Conservation (phyloP, 2,329 filamentous ascomycete genomes). For the Neonectria neomacrospora region DNA sequence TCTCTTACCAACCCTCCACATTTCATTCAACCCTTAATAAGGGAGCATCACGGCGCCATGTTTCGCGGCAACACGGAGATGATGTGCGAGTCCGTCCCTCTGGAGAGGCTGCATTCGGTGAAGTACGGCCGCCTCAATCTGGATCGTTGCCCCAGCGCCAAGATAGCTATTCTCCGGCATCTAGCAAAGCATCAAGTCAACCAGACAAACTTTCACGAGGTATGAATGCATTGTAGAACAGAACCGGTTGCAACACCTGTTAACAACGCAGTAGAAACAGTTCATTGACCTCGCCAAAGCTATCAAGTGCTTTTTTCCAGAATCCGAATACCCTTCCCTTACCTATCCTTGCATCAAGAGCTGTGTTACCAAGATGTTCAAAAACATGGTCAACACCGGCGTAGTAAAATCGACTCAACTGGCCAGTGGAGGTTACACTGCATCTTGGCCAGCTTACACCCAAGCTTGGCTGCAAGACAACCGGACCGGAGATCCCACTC, state of each 20-base stretch:
- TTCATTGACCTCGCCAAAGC: neutral
- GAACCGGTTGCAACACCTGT: no score
- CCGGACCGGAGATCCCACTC: neutral
- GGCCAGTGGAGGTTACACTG: neutral
- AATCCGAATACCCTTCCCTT: neutral
- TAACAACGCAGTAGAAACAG: neutral
- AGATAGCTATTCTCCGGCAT: neutral
- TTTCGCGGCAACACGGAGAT: neutral
- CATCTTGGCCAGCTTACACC: neutral
- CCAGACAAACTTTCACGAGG: neutral
- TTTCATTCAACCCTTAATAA: neutral
- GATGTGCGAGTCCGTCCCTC: neutral
- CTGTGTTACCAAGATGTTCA: neutral
- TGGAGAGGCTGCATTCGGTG: neutral
- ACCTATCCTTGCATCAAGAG: neutral
- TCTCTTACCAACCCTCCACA: neutral
- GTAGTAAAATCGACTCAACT: neutral
- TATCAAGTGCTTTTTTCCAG: neutral
- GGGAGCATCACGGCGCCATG: neutral
- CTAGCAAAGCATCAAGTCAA: neutral
- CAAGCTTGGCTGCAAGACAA: neutral
- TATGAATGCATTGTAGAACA: neutral
- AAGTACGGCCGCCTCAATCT: neutral
- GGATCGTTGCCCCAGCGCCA: neutral
- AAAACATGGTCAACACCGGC: neutral